A percentile compares a stretch with the other conserved stretches of the same genome.
These are phyloP conservation scores for Sarocladiaceae sp. DNA, from an alignment of 2,329 filamentous ascomycete species.

Conservation along the genomic window DNA sequence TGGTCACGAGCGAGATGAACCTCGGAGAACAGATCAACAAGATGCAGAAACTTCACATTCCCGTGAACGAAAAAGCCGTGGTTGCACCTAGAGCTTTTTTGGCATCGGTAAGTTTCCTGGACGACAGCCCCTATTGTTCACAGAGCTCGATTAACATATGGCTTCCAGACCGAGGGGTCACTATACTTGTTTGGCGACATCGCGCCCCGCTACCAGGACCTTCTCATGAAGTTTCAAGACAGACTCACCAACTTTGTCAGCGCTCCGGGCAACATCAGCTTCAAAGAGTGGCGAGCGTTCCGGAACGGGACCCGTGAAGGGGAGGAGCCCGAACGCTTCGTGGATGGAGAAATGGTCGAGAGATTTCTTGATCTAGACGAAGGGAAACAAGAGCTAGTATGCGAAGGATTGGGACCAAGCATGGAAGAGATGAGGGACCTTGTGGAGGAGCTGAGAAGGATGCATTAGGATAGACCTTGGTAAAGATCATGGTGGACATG, in stretches of 20 bases:
- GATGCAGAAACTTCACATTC: conserved; percentile 68
- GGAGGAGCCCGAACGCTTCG: conserved; percentile 75
- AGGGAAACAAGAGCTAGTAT: conserved; percentile 46
- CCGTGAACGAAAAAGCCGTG: conserved; percentile 55
- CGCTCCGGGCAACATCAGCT: conserved; percentile 67
- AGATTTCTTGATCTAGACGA: conserved; percentile 68
- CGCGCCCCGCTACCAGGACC: conserved; percentile 62
- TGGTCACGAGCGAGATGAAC: conserved; percentile 73
- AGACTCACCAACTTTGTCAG: conserved; percentile 61
- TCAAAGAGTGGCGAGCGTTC: conserved; percentile 77
- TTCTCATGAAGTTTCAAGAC: conserved; percentile 75
- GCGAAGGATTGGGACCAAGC: conserved; percentile 50
- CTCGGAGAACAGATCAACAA: conserved; percentile 92
- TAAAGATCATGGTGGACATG: conserved; percentile 6
- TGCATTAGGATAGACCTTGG: conserved; percentile 40
- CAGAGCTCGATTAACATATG: conserved; percentile 10
- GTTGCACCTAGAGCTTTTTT: conserved; percentile 81
- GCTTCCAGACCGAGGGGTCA: conserved; percentile 70
- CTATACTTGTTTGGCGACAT: conserved; percentile 88
- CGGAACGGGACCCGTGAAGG: conserved; percentile 65
- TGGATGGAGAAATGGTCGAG: conserved; percentile 90
- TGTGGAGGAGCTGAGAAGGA: conserved; percentile 55
- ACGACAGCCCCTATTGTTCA: too few relatives aligned
- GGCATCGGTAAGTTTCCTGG: conserved; percentile 66
- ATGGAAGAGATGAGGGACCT: conserved; percentile 57